Evolutionary conservation across 495 filamentous ascomycete species (phyloP).

Genomic region (Jackrogersella multiformis): DNA sequence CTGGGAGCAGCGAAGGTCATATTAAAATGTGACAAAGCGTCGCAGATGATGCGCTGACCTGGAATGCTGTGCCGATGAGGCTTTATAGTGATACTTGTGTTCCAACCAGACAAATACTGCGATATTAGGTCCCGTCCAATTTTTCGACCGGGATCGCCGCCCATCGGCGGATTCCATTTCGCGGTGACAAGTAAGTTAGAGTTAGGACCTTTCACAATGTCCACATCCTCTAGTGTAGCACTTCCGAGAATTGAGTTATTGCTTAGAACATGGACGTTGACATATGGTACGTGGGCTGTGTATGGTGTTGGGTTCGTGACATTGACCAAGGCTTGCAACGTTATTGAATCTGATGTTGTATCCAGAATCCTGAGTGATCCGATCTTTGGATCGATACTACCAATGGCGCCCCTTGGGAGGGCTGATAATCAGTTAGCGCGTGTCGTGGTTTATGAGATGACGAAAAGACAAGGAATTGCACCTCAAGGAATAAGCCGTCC

Average conservation of each 20-base stretch:
- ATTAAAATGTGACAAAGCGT: conserved; percentile 72
- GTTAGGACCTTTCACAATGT: conserved; percentile 74
- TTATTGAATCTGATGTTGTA: conserved; percentile 73
- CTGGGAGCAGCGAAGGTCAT: conserved; percentile 75
- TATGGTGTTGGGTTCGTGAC: conserved; percentile 91
- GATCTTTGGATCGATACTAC: conserved; percentile 67
- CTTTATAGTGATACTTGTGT: conserved; percentile 78
- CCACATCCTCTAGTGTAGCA: conserved; percentile 67
- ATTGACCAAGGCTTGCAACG: conserved; percentile 73
- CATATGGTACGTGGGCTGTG: conserved; percentile 77
- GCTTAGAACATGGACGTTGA: conserved; percentile 76
- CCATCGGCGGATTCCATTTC: conserved; percentile 75
- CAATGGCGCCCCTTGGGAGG: conserved; percentile 51
- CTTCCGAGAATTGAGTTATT: conserved; percentile 81
- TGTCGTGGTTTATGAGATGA: conserved; percentile 2
- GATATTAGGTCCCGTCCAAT: conserved; percentile 79
- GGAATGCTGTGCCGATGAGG: conserved; percentile 77
- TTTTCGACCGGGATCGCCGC: conserved; percentile 65
- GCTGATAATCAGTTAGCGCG: conserved; percentile 48
- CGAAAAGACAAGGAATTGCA: conserved; percentile 35
- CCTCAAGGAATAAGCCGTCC: conserved; percentile 28
- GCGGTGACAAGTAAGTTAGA: conserved; percentile 72
- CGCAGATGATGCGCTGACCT: conserved; percentile 73
- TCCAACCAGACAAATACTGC: conserved; percentile 85
- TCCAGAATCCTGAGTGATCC: conserved; percentile 70